phyloP scores from a whole-genome alignment of 116 monocot genomes.

The Zostera marina region DNA sequence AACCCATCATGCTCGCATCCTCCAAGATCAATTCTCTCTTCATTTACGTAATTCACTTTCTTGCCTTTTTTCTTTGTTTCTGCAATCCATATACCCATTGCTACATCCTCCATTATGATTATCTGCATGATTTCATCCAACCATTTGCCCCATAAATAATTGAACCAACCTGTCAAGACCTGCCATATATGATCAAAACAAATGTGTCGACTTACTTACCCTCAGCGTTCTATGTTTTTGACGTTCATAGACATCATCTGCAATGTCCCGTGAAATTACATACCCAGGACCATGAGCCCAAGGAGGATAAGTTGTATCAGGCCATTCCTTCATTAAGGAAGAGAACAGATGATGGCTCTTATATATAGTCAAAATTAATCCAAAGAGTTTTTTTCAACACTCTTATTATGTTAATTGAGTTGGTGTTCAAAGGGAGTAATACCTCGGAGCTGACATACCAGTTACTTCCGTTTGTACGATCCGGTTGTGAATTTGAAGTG shows the following conservation, averaged over 20 bases:
- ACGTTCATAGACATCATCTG: constrained; percentile 36
- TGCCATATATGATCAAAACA: no score
- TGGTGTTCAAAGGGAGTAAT: background rate
- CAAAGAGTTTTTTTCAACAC: background rate
- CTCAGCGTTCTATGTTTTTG: constrained; percentile 40
- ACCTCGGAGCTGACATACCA: constrained; percentile 84
- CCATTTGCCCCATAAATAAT: background rate
- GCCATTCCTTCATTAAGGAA: constrained; percentile 62
- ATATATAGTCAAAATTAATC: no score
- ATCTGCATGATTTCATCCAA: constrained; percentile 24
- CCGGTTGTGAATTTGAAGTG: constrained; percentile 36
- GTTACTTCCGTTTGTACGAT: constrained; percentile 55
- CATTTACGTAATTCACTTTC: constrained; percentile 44
- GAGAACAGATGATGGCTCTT: no score
- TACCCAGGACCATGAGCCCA: constrained; percentile 99
- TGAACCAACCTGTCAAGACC: background rate
- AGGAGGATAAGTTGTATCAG: constrained; percentile 72
- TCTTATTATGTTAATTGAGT: background rate
- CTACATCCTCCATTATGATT: constrained; percentile 95
- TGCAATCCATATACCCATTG: constrained; percentile 83
- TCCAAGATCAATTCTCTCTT: constrained; percentile 35
- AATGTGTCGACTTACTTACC: constrained; percentile 15
- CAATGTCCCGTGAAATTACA: constrained; percentile 73
- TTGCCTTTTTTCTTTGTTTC: constrained; percentile 55
- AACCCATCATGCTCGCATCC: constrained; percentile 64